Conservation (phyloP, 2,329 filamentous ascomycete genomes). For the Trichoderma sp. region DNA sequence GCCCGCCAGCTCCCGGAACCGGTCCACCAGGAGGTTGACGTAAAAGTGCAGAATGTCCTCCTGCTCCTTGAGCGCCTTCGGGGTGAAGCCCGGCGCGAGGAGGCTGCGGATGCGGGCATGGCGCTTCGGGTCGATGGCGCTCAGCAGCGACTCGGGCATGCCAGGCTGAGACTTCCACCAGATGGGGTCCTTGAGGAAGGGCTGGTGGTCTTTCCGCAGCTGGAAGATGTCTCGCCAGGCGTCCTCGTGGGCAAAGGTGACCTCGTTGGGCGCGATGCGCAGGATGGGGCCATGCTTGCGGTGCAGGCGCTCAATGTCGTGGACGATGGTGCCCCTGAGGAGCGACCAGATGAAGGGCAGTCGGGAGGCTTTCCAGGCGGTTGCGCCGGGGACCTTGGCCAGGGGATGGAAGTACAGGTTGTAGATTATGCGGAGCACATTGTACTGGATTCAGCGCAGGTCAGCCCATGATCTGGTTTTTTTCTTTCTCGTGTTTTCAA, state of each 20-base stretch:
- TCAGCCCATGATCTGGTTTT: not conserved
- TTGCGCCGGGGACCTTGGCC: constrained; percentile 16
- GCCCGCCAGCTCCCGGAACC: constrained; percentile 28
- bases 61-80: constrained; percentile 36
- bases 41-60: constrained; percentile 37
- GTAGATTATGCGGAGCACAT: constrained; percentile 4
- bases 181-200: constrained; percentile 36
- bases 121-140: constrained; percentile 34
- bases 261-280: constrained; percentile 25
- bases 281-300: constrained; percentile 23
- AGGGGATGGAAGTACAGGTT: constrained; percentile 25
- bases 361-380: constrained; percentile 2
- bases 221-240: constrained; percentile 13
- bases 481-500: too few species aligned
- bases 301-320: constrained; percentile 11
- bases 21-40: constrained; percentile 35
- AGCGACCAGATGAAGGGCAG: constrained; percentile 16
- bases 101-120: constrained; percentile 32
- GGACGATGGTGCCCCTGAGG: constrained; percentile 15
- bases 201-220: constrained; percentile 15
- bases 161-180: constrained; percentile 38
- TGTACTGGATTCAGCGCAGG: not conserved
- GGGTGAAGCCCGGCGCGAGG: constrained; percentile 10
- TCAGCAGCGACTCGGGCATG: constrained; percentile 33
- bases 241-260: constrained; percentile 21